Percentiles rank a stretch among this genome's conserved stretches.
Conservation (phyloP, 2,329 filamentous ascomycete genomes). For the Colletotrichum orchidophilum region DNA sequence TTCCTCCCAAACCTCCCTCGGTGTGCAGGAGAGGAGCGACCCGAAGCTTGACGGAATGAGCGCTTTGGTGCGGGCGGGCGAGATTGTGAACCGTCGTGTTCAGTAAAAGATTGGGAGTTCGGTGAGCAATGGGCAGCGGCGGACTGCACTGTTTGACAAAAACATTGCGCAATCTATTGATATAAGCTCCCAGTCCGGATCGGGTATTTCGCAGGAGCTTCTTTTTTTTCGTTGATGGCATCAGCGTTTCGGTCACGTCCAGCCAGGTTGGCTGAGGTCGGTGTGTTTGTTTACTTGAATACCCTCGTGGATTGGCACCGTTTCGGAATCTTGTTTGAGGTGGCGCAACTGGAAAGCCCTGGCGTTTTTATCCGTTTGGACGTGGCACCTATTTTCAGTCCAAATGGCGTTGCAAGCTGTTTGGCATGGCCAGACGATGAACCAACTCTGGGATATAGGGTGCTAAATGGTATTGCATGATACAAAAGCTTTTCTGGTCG, state of each 20-base stretch:
- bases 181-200: not conserved
- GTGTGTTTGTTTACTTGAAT: conserved; percentile 29
- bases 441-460: conserved; percentile 4
- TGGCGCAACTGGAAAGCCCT: conserved; percentile 15
- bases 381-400: conserved; percentile 15
- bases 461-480: conserved; percentile 3
- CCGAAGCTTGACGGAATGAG: conserved; percentile 64
- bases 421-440: conserved; percentile 11
- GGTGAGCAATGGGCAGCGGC: too few relatives aligned
- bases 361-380: conserved; percentile 19
- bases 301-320: conserved; percentile 32
- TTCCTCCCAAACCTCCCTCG: conserved; percentile 23
- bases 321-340: conserved; percentile 10
- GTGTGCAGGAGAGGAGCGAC: conserved; percentile 31
- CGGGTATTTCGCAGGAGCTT: not conserved
- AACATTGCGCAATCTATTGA: not conserved
- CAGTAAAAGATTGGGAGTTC: conserved; percentile 1
- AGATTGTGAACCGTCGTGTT: conserved; percentile 62
- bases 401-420: conserved; percentile 9
- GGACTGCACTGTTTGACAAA: not conserved
- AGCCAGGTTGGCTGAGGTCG: conserved; percentile 1
- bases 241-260: not conserved
- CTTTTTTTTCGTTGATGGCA: conserved; percentile 10
- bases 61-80: conserved; percentile 66
- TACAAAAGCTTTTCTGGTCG: conserved; percentile 6